Conservation (phyloP, 371 early-diverging fungal genomes). For the Phascolomyces articulosus region DNA sequence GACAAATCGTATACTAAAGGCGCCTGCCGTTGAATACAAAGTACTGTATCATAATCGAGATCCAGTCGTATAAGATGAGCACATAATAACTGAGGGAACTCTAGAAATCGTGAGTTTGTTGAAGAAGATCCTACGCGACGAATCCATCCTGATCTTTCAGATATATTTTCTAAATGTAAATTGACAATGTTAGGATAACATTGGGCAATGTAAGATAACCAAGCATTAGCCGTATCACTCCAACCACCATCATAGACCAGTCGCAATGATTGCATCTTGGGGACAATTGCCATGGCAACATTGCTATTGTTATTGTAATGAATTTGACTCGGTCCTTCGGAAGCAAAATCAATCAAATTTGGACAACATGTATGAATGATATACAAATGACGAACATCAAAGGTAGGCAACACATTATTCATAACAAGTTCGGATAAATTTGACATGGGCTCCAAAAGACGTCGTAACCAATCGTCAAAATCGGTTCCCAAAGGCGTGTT, state of each 20-base stretch:
- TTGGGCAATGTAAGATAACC: not conserved
- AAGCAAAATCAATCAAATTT: not conserved
- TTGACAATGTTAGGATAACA: not conserved
- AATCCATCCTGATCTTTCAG: not conserved
- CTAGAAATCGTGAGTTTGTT: not conserved
- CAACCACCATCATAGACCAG: not conserved
- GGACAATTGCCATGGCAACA: not conserved
- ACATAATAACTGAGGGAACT: not conserved
- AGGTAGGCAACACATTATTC: not conserved
- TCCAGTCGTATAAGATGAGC: not conserved
- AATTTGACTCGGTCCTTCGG: not conserved
- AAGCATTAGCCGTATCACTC: not conserved
- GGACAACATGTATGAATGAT: not conserved
- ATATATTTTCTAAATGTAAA: not conserved
- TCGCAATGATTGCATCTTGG: not conserved
- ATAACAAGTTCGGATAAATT: not conserved
- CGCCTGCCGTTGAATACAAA: not conserved
- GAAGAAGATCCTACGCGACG: not conserved
- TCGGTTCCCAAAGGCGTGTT: not conserved
- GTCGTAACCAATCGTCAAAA: not conserved
- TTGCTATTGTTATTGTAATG: not conserved
- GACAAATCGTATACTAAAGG: not conserved
- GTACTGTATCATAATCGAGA: not conserved
- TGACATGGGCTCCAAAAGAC: not conserved
- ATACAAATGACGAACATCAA: not conserved